These are phyloP conservation scores for Jatropha multifida DNA, from an alignment of 441 rosid genomes.

Conservation along the genomic window DNA sequence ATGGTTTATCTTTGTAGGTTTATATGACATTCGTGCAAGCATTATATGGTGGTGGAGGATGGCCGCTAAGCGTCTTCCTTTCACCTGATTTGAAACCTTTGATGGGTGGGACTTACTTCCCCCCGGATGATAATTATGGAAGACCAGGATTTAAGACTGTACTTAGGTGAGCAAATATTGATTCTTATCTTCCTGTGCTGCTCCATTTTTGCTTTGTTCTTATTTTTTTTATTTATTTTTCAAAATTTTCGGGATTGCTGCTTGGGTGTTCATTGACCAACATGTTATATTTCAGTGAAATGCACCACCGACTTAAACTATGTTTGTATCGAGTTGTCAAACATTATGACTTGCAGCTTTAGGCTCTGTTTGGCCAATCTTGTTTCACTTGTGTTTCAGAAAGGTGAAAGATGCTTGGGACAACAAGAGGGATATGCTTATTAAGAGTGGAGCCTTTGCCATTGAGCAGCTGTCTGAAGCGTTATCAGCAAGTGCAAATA, in stretches of 20 bases:
- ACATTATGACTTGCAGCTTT: background rate
- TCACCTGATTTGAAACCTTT: constrained; percentile 94
- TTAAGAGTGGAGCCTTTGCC: constrained; percentile 77
- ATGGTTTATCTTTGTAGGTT: constrained; percentile 41
- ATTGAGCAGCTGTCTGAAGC: constrained; percentile 89
- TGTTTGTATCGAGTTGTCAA: background rate
- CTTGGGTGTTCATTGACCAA: background rate
- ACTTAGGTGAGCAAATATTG: constrained; percentile 47
- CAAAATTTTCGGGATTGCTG: background rate
- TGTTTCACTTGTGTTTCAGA: constrained; percentile 39
- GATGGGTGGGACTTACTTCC: constrained; percentile 98
- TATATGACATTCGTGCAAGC: constrained; percentile 97
- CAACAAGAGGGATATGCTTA: constrained; percentile 60
- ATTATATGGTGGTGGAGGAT: constrained; percentile 90
- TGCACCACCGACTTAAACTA: background rate
- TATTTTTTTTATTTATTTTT: background rate
- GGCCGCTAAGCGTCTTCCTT: constrained; percentile 92
- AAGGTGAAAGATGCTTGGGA: constrained; percentile 93
- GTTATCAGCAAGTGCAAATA: constrained; percentile 58
- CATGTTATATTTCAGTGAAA: background rate
- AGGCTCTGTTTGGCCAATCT: constrained; percentile 12
- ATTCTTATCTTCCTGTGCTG: constrained; percentile 11
- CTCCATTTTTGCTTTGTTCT: background rate
- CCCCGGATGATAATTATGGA: constrained; percentile 85
- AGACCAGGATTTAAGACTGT: constrained; percentile 93